A percentile compares a stretch with the other conserved stretches of the same genome.
These are phyloP conservation scores for Myxozyma mucilagina DNA, from an alignment of 805 yeast species.

Conservation along the genomic window DNA sequence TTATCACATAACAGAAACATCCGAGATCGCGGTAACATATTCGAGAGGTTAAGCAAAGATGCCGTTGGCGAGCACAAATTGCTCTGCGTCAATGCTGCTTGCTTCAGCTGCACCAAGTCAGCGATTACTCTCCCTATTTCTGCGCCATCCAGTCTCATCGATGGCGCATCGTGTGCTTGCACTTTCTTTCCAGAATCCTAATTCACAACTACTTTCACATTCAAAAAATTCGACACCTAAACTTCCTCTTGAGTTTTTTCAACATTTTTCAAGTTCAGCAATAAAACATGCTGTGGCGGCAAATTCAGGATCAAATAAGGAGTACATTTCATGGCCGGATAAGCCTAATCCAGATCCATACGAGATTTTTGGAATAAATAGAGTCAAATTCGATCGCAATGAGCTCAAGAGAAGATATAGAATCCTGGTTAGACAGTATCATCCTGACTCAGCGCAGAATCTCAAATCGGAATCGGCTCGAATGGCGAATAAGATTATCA, in stretches of 20 bases:
- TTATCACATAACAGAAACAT: no score
- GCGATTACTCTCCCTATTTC: not conserved
- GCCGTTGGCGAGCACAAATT: not conserved
- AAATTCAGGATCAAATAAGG: not conserved
- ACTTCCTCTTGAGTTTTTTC: not conserved
- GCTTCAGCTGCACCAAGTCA: not conserved
- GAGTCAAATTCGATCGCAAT: slow-evolving; percentile 42
- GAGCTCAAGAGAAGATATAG: slow-evolving; percentile 54
- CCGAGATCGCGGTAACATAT: no score
- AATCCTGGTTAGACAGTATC: slow-evolving; percentile 70
- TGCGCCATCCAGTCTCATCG: not conserved
- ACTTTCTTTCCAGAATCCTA: not conserved
- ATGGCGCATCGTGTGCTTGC: not conserved
- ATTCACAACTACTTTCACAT: not conserved
- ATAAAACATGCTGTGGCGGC: not conserved
- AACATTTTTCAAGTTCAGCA: not conserved
- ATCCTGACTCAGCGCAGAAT: slow-evolving; percentile 60
- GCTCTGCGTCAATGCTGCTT: not conserved
- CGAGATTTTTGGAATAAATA: slow-evolving; percentile 57
- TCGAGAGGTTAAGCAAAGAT: no score
- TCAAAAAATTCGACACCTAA: not conserved
- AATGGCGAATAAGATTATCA: slow-evolving; percentile 31
- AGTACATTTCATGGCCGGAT: slow-evolving; percentile 61
- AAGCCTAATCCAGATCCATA: slow-evolving; percentile 63
- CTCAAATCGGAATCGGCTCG: slow-evolving; percentile 36